Base-by-base conservation (phyloP, 768 basidiomycete species). In the Daedaleopsis sinensis region DNA sequence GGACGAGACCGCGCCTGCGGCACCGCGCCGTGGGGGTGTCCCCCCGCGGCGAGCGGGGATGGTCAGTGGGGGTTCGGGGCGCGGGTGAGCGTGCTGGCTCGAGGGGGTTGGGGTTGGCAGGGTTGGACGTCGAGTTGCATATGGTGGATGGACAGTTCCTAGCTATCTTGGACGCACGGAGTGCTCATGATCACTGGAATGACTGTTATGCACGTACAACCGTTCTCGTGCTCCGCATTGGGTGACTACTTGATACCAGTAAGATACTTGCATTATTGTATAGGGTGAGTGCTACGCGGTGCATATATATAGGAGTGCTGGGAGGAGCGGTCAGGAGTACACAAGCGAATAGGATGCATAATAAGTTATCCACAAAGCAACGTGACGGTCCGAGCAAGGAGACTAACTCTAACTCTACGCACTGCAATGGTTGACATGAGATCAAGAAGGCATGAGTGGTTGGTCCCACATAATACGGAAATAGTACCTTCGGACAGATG, bases 1-100 rank as follows among this genome's bases (percentile, higher is more conserved):
- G 38, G 86, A 82, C 57, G 63, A 65, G 37, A 61, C 67, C 42
- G 32, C 19, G 32, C 59, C 47, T 21, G 55, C 42, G 36, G 57
- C 21, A 46, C 36, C 54, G 9, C 57, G 58, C 1, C 61, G 65
- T 13, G 59, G 57, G 8, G 59, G 63, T 15, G 52, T 47, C 12
- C 66, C 66, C 37, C 61, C 50, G 52, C 55, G 61, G 44, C 44
- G 59, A 6, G 64, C 57, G 46, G 67, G 66, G 1, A 56, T 65
- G 51, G 66, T 64, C 16, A 58, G 52, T 24, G 64, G 64, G 21
- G 62, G 57, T 10, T 42, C 56, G 0, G 61, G 61, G 10, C 57
- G 64, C 13, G 54, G 21, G n/a, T 64, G 54, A 64, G 7, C 27
- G 55, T 10, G 37, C 5, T 5, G 13, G 42, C 42, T 43, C n/a